Evolutionary conservation across 164 flowering plant species (phyloP), one percentile per base, ranked within the genome.

Genomic region (Taxillus chinensis): DNA sequence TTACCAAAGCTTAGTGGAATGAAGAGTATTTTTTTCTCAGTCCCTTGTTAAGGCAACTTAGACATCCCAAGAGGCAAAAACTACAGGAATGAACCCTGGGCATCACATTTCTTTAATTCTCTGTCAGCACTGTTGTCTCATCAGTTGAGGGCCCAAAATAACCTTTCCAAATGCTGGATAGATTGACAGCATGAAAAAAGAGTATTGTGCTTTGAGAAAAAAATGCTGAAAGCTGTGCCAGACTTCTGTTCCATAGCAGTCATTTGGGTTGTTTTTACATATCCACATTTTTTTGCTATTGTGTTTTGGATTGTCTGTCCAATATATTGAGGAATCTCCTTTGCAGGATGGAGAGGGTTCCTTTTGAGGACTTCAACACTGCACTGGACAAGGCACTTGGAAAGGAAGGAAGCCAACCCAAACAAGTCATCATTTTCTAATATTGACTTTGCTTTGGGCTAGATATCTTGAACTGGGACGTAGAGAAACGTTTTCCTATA

Each of bases 331-430:
- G 40, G 27, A 62, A 4, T 17, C 8, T 38, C 56, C 41, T 57
- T 67, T 75, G 78, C 91, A 92, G 98, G 75, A 80, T 83, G 91
- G 91, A 92, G 74, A 64, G 80, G 39, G 80, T 74, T 65, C 90
- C 97, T n/a, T 93, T 90, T 39, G 62, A 79, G 13, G 56, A 87
- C 56, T 90, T 90, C 60, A 68, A 76, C 15, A 46, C 61, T 51
- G 95, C 90, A 6, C 67, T 93, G 65, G 86, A 83, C 16, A 93
- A 79, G 75, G 87, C 99, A 39, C 82, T 88, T 10, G 99, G 99
- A 40, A 90, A 86, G 71, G 77, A 66, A 7, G 97, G 99, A 67
- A 90, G 95, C 74, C 97, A 86, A 45, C 91, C 96, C 5, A 93
- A 93, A 68, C 97, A 93, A 74, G 83, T 93, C 60, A 66, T 90